Evolutionary conservation across 257 asterid species (phyloP), one percentile per base, ranked within the genome.

Genomic region (Primulina tabacum): DNA sequence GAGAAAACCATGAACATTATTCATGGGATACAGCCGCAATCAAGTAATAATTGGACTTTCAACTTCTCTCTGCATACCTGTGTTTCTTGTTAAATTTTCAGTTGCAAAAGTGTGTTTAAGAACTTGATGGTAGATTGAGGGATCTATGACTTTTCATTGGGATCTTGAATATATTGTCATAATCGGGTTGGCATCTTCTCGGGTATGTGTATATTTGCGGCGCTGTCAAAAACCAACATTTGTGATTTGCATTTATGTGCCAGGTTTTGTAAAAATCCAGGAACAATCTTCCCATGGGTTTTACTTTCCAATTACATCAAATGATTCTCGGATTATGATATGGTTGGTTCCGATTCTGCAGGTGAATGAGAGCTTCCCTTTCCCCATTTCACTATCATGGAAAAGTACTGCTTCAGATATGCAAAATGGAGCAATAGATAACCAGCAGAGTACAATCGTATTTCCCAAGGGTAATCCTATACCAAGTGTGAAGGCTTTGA

Each of bases 401-500:
- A 90, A 87, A 77, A 87, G 80, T 55, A 21, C 90, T 70, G 79
- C 90, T 11, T 71, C 91, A 7, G 98, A 90, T 61, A 2, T 84
- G 2, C 96, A 85, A 70, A 85, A 81, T 67, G 97, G 88, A 62
- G 83, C 71, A 43, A 71, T 26, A 8, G 98, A 90, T 70, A 81
- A 81, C 68, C 84, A 80, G 66, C 97, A 92, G 78, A 90, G 86
- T 78, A 84, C 93, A 3, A 69, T 90, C 43, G 96, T 92, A 34
- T 92, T 92, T 69, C 92, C 96, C 5, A 92, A 92, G 82, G 97
- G 97, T 28, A 92, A 92, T 75, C 86, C 95, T 0, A 83, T 90
- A 63, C 97, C 98, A 59, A 92, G 98, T 73, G 81, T 88, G 79
- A 92, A 92, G 85, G 97, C 96, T 18, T 79, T 90, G 81, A 92